Evolutionary conservation across 495 filamentous ascomycete species (phyloP), one percentile per base, ranked within the genome.

Genomic region (Geoglossum glabrum): DNA sequence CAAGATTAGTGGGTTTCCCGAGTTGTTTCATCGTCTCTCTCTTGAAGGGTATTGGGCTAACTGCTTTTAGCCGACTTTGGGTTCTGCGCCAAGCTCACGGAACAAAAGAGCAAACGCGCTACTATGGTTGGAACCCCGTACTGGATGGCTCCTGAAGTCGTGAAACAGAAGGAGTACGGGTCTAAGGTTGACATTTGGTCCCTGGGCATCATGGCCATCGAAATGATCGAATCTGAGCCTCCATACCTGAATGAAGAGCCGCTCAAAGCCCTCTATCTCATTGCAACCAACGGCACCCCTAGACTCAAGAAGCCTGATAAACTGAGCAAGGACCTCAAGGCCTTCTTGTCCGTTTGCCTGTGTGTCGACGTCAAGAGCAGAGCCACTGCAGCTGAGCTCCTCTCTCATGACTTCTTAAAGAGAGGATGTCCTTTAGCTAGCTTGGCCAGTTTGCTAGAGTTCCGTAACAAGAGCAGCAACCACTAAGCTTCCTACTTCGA

Each of bases 81-180:
- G 56, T 97, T 98, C 79, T 97, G 93, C 67, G 92, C 92, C 68
- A 96, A 98, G 71, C 84, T 98, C 58, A 97, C 90, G 19, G 93
- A 97, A 65, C 82, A 87, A 56, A 94, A 95, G 72, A 89, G 78
- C 66, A 97, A 98, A 74, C 90, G 92, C 65, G 89, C 90, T 27
- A 98, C 92, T 51, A 97, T 98, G 92, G 92, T 98, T 54, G 92
- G 92, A 58, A 98, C 92, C 17, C 92, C 92, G 0, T 98, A 97
- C 74, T 98, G 92, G 92, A 98, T 98, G 92, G 92, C 92, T 1
- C 92, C 92, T 33, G 92, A 98, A 68, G 92, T 98, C 17, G 92
- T 98, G 65, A 97, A 96, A 74, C 92, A 96, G 69, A 95, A 95
- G 74, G 90, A 95, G 68, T 98, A 98, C 66, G 92, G 88, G 38